Base-by-base conservation (phyloP, 2,329 filamentous ascomycete genomes). In the Cladosporium velox region DNA sequence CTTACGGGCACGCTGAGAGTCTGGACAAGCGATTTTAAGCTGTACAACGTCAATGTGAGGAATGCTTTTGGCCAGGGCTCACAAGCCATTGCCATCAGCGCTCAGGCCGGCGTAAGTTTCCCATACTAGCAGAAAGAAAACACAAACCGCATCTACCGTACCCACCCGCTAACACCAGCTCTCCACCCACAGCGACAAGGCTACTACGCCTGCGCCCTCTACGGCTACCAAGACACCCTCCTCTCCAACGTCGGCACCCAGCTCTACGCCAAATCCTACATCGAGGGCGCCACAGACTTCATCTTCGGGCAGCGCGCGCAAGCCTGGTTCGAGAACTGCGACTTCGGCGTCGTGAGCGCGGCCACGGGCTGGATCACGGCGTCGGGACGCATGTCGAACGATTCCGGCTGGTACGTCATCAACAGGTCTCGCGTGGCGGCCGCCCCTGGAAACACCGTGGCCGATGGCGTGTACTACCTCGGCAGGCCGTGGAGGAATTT, bases 41-140 rank as follows among this genome's bases (percentile, higher is more conserved):
- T 89, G 21, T 90, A 90, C 79, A 90, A 90, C 69, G 79, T 90
- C 73, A 86, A 88, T 73, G 77, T 87, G 3, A 81, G 79, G 59
- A 86, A 86, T 59, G 77, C 74, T 18, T 76, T 81, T 62, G 84
- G 84, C 8, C 62, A 78, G 47, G 82, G 83, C 26, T 80, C 79
- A 4, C 84, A 86, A 69, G 84, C 82, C 14, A 77, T 87, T 58
- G 86, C 86, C 2, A 67, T 88, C 21, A 82, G 81, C 38, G 84
- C 86, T 5, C 79, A 82, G 41, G 82, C 77, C 32, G 79, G 75
- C 65, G 73, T 74, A 69, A 64, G 71, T 52, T 7, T 38, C n/a
- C 32, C 38, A 11, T n/a, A 21, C n/a, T 24, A 24, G 24, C 24
- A 24, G 24, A 24, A 24, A 47, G 7, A 21, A 21, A n/a, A 15